Conservation (phyloP, 768 basidiomycete genomes). For the Tylopilus cervinicoccineus region DNA sequence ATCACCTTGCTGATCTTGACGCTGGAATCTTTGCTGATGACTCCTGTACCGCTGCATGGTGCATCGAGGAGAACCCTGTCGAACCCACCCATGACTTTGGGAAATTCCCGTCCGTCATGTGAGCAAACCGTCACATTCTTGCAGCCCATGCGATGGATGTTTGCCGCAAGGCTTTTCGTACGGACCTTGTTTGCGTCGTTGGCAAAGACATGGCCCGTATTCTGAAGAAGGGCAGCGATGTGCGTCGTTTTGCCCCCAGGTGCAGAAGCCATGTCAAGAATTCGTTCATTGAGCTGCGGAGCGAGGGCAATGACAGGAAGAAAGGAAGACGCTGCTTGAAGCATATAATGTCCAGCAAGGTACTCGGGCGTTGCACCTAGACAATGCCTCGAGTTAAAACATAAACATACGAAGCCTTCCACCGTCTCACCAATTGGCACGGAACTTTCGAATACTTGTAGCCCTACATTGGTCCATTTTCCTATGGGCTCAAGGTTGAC, state of each 20-base stretch:
- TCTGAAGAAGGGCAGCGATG: conserved; percentile 94
- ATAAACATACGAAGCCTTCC: not conserved
- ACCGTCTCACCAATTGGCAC: conserved; percentile 76
- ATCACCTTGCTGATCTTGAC: conserved; percentile 97
- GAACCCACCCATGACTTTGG: conserved; percentile 98
- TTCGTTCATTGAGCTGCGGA: conserved; percentile 89
- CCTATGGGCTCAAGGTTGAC: conserved; percentile 98
- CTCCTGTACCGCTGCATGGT: conserved; percentile 96
- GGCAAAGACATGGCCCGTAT: conserved; percentile 96
- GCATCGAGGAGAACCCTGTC: conserved; percentile 97
- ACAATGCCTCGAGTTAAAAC: not conserved
- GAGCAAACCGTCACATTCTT: conserved; percentile 97
- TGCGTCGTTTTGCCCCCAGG: conserved; percentile 99
- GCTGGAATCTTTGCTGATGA: conserved; percentile 95
- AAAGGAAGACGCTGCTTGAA: conserved; percentile 98
- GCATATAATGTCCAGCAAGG: conserved; percentile 98
- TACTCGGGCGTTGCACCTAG: conserved; percentile 96
- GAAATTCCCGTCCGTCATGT: conserved; percentile 96
- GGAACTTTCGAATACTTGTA: conserved; percentile 96
- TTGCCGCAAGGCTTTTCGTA: conserved; percentile 95
- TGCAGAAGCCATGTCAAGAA: conserved; percentile 98
- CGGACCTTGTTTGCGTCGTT: conserved; percentile 94
- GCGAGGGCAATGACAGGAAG: conserved; percentile 96
- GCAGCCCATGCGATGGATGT: conserved; percentile 94
- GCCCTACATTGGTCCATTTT: conserved; percentile 98